Conservation (phyloP, 306 rosid species). For the Trifolium fragiferum region DNA sequence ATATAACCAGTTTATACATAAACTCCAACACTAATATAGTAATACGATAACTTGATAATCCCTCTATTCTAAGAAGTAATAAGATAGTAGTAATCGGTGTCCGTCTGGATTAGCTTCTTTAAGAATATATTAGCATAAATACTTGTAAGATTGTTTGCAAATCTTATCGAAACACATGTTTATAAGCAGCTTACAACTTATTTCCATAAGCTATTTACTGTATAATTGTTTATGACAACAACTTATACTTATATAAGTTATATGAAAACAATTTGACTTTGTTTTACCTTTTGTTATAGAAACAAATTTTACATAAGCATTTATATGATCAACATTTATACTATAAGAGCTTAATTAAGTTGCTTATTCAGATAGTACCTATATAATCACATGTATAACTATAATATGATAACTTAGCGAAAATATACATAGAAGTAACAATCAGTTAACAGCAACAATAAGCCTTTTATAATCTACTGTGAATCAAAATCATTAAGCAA, state of each 20-base stretch:
- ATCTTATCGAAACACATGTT: background rate
- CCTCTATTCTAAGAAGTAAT: background rate
- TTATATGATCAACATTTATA: no score
- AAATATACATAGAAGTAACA: background rate
- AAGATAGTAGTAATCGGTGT: background rate
- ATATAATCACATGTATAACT: background rate
- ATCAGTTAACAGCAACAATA: background rate
- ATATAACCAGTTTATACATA: background rate
- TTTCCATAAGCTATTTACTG: background rate
- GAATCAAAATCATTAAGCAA: slow-evolving; percentile 1
- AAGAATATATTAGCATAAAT: background rate
- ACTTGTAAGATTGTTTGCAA: no score
- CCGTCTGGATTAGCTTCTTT: no score
- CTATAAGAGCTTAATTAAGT: background rate
- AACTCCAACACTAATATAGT: background rate
- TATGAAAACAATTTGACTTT: no score
- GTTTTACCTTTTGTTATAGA: no score
- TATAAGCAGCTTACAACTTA: background rate
- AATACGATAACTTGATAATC: background rate
- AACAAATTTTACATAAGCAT: background rate
- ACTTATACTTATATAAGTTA: no score
- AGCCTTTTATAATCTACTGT: background rate
- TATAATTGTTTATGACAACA: no score
- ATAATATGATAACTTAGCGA: background rate
- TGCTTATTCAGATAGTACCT: background rate